Evolutionary conservation across 225 moss, liverwort and hornwort species (phyloP), one percentile per base, ranked within the genome.

Genomic region (Antitrichia curtipendula): DNA sequence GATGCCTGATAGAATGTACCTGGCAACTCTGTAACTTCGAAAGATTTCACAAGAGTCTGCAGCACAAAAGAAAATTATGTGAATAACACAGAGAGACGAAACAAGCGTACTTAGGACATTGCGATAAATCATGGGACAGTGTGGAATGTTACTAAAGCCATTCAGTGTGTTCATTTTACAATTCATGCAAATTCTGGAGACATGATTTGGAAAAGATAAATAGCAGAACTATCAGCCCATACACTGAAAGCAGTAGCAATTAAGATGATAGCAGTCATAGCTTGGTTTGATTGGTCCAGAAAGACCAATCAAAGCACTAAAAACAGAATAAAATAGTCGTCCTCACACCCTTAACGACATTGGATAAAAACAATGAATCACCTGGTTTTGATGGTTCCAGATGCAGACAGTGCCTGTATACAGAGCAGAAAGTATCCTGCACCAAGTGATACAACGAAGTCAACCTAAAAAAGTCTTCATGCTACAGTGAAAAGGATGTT

Each of bases 21-120:
- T 86, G 97, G 97, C 82, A 97, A 90, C 85, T 97, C 97, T n/a
- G 96, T 96, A 56, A 97, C 96, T 91, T 97, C 97, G 80, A 97
- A 97, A 43, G 97, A 96, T 73, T 97, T 97, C 83, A 95, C 97
- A 75, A 97, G 91, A 45, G 92, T 88, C 96, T 97, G 95, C 24
- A 93, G 38, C 41, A 68, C 29, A 80, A 52, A 81, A 43, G 62
- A 74, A 62, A 74, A 34, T 72, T 32, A 79, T 25, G 38, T 79
- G 10, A 85, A 63, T 25, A 81, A 24, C 24, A 81, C 23, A 75
- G 45, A 56, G 38, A 12, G 28, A 81, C 43, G n/a, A 85, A 41
- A 69, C 8, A 52, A n/a, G 54, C 60, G 36, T 53, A 54, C 27
- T 54, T 40, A 32, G 36, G 43, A 72, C 60, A 75, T 21, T 81